phyloP scores from a whole-genome alignment of 2,329 filamentous ascomycete genomes.

The Ascochyta viciae-villosae region DNA sequence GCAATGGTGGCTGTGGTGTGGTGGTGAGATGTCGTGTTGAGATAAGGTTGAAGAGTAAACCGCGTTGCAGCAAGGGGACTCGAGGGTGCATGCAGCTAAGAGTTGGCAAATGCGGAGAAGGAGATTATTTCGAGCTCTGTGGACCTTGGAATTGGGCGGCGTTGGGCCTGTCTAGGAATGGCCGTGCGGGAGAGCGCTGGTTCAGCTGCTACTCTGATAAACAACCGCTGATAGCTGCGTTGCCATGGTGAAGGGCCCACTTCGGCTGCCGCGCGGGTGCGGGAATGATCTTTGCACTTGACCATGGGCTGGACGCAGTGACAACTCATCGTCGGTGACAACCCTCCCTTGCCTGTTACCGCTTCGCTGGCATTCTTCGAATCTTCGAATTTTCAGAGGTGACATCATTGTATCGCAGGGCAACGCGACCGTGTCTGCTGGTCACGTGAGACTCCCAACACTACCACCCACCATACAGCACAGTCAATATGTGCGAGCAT shows the following conservation, averaged over 20 bases:
- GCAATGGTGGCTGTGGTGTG: constrained; percentile 6
- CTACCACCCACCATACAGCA: neutral
- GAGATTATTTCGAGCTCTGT: constrained; percentile 24
- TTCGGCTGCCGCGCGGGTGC: constrained; percentile 14
- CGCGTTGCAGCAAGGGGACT: constrained; percentile 21
- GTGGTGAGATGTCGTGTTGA: constrained; percentile 6
- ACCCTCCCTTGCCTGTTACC: constrained; percentile 15
- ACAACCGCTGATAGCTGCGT: constrained; percentile 21
- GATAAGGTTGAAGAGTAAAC: constrained; percentile 8
- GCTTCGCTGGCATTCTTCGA: constrained; percentile 18
- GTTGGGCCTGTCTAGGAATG: constrained; percentile 21
- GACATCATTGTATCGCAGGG: constrained; percentile 10
- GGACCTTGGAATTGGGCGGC: constrained; percentile 22
- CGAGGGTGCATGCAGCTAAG: constrained; percentile 35
- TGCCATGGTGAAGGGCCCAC: constrained; percentile 18
- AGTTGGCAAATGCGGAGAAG: constrained; percentile 36
- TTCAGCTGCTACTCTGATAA: constrained; percentile 17
- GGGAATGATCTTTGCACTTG: constrained; percentile 9
- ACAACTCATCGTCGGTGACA: constrained; percentile 16
- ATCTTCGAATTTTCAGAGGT: constrained; percentile 16
- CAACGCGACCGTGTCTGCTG: neutral
- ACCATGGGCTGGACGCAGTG: constrained; percentile 5
- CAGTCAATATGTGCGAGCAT: neutral
- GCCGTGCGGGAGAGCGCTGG: constrained; percentile 21
- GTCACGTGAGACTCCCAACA: neutral